Conservation (phyloP, 352 stramenopile species). For the Globisporangium takayamanum region DNA sequence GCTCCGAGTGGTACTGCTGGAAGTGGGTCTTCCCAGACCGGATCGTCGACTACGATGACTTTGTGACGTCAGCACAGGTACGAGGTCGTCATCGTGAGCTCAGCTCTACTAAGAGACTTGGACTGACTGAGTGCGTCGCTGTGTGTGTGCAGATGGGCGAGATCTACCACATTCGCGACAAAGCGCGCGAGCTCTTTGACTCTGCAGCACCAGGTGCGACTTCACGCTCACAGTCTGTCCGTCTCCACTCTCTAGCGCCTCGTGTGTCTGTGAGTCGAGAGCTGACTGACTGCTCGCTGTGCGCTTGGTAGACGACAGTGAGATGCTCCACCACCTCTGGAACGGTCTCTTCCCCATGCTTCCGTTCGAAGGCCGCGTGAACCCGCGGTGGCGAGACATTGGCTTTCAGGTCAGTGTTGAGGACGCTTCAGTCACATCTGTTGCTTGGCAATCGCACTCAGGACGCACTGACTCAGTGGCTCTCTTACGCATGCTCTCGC, state of each 20-base stretch:
- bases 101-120: neutral
- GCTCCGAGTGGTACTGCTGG: constrained; percentile 48
- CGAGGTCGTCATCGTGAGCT: neutral
- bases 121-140: neutral
- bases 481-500: neutral
- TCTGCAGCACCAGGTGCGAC: constrained; percentile 23
- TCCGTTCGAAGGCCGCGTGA: constrained; percentile 59
- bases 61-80: constrained; percentile 49
- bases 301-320: constrained; percentile 32
- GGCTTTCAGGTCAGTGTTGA: constrained; percentile 43
- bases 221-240: neutral
- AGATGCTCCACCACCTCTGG: constrained; percentile 65
- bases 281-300: neutral
- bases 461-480: neutral
- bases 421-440: neutral
- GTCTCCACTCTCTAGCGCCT: too few species aligned
- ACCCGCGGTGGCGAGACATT: constrained; percentile 53
- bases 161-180: constrained; percentile 51
- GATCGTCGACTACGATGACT: constrained; percentile 59
- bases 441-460: neutral
- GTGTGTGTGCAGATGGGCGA: constrained; percentile 31
- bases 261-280: neutral
- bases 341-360: constrained; percentile 54
- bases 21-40: constrained; percentile 55
- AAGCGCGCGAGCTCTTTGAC: constrained; percentile 55